Conservation (phyloP, 805 yeast species). For the Saturnispora bothae region DNA sequence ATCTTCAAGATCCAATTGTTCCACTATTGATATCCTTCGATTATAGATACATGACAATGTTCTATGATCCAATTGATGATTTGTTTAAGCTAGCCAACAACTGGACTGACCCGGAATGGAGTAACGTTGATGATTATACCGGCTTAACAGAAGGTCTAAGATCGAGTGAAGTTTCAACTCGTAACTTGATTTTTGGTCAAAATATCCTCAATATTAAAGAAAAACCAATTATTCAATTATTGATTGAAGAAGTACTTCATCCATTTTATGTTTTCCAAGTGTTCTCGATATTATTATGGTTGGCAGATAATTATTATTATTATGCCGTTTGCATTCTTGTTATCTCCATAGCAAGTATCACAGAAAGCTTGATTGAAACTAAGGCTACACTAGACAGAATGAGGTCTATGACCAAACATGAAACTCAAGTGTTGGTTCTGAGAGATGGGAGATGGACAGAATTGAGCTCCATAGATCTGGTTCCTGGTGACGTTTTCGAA, state of each 20-base stretch:
- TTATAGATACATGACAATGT: slow-evolving; percentile 74
- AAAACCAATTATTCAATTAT: slow-evolving; percentile 51
- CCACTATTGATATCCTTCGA: slow-evolving; percentile 63
- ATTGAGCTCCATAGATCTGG: slow-evolving; percentile 63
- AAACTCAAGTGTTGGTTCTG: slow-evolving; percentile 79
- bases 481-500: slow-evolving; percentile 94
- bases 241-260: slow-evolving; percentile 82
- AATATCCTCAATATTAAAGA: slow-evolving; percentile 70
- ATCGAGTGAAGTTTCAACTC: slow-evolving; percentile 47
- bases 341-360: slow-evolving; percentile 72
- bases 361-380: slow-evolving; percentile 80
- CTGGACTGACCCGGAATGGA: slow-evolving; percentile 84
- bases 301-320: slow-evolving; percentile 83
- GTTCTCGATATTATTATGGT: slow-evolving; percentile 85
- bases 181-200: slow-evolving; percentile 64
- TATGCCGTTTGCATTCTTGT: slow-evolving; percentile 88
- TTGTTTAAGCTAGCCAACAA: slow-evolving; percentile 71
- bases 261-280: slow-evolving; percentile 95
- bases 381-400: slow-evolving; percentile 61
- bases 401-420: slow-evolving; percentile 59
- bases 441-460: slow-evolving; percentile 92
- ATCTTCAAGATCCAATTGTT: slow-evolving; percentile 49
- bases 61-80: slow-evolving; percentile 82
- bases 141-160: slow-evolving; percentile 61
- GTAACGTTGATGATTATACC: slow-evolving; percentile 35